Conservation (phyloP, 306 rosid genomes). For the Cicer judaicum region DNA sequence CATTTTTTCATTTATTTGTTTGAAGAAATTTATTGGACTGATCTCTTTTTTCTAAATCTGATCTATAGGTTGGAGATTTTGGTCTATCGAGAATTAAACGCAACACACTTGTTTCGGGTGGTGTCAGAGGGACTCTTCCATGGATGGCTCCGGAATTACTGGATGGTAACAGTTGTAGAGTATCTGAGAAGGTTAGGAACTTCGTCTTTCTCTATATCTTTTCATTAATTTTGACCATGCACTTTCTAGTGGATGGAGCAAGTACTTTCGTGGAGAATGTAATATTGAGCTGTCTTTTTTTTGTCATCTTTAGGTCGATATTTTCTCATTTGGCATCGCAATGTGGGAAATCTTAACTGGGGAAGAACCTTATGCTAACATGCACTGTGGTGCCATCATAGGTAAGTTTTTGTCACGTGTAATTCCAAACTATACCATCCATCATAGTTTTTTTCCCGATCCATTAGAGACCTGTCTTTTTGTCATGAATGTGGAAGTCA, state of each 20-base stretch:
- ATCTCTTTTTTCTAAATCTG: conserved; percentile 36
- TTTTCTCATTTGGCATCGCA: conserved; percentile 88
- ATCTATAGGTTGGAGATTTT: conserved; percentile 84
- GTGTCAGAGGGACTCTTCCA: conserved; percentile 97
- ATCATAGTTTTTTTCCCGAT: not conserved
- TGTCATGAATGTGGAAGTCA: conserved; percentile 15
- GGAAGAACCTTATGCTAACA: conserved; percentile 90
- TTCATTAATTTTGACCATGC: conserved; percentile 18
- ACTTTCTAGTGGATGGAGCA: conserved; percentile 5
- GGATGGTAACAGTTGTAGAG: conserved; percentile 77
- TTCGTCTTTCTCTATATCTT: conserved; percentile 11
- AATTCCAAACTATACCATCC: not conserved
- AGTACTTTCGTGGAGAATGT: conserved; percentile 8
- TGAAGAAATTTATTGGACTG: conserved; percentile 35
- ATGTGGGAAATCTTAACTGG: conserved; percentile 98
- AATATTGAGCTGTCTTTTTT: conserved; percentile 23
- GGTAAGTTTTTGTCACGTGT: conserved; percentile 52
- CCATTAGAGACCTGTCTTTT: conserved; percentile 3
- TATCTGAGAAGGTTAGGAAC: conserved; percentile 85
- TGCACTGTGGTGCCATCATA: conserved; percentile 97
- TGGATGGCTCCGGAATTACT: conserved; percentile 99
- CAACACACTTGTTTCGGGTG: conserved; percentile 92
- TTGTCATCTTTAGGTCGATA: conserved; percentile 69
- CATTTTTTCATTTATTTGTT: not conserved
- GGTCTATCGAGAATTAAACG: conserved; percentile 89